These are phyloP conservation scores for Ustilago xerochloae DNA, from an alignment of 1,284 basidiomycete genomes.

Conservation along the genomic window DNA sequence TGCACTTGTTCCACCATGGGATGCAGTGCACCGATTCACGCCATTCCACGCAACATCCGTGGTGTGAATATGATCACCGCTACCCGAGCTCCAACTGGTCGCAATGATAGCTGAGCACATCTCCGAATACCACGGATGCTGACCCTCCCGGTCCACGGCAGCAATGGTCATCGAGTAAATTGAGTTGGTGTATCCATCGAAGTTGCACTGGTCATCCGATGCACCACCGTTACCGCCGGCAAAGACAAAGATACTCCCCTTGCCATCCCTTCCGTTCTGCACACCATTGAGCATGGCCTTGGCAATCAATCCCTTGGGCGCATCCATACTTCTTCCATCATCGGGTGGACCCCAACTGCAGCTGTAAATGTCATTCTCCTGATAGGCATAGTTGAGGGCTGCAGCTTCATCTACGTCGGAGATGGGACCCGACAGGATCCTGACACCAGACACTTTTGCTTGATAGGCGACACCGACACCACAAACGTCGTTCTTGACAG, in stretches of 20 bases:
- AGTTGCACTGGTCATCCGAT: constrained; percentile 96
- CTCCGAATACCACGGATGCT: constrained; percentile 97
- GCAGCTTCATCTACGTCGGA: constrained; percentile 98
- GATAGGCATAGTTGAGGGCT: constrained; percentile 90
- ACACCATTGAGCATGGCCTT: constrained; percentile 96
- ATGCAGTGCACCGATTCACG: constrained; percentile 81
- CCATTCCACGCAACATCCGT: constrained; percentile 81
- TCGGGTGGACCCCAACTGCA: constrained; percentile 99
- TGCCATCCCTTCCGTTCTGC: constrained; percentile 87
- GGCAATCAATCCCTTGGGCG: constrained; percentile 87
- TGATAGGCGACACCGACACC: constrained; percentile 94
- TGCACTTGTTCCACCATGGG: constrained; percentile 95
- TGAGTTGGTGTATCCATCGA: constrained; percentile 98
- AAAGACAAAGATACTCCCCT: constrained; percentile 95
- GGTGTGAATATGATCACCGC: constrained; percentile 82
- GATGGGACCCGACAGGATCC: constrained; percentile 96
- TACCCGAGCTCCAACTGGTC: constrained; percentile 95
- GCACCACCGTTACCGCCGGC: constrained; percentile 96
- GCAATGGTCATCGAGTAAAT: constrained; percentile 97
- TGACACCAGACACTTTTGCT: constrained; percentile 89
- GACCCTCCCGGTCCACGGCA: constrained; percentile 88
- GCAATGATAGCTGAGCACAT: constrained; percentile 96
- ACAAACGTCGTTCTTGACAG: constrained; percentile 92
- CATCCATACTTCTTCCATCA: constrained; percentile 94
- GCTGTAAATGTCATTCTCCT: constrained; percentile 91